Evolutionary conservation across 305 asterid genomes (phyloP), one percentile per base, ranked within the genome.

Genomic region (Rubia balearica): DNA sequence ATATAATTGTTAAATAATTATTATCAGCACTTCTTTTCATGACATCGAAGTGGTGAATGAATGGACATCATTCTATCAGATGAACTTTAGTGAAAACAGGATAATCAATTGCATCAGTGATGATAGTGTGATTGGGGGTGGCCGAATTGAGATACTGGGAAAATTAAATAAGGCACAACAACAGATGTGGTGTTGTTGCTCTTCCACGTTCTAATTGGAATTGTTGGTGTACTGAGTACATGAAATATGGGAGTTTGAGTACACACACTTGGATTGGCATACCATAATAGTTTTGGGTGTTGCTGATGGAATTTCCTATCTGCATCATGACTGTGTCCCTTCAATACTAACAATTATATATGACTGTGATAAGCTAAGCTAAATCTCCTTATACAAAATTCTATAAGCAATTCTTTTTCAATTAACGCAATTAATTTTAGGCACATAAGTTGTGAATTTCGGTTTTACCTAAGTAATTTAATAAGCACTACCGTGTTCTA

Each of bases 251-350:
- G 75, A 90, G 98, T 81, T 79, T 90, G 71, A 96, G 95, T 0
- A 85, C 21, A 73, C 66, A 46, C 65, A 67, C 72, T 78, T 92
- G 69, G 86, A 85, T 71, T 90, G 97, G 97, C 85, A 83, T 0
- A 80, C 72, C 51, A 86, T 97, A 83, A 86, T 92, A n/a, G 95
- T 82, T 1, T 69, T 84, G 80, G 95, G 88, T 83, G 84, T 96
- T n/a, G 98, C 97, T 0, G 95, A 92, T 79, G 98, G 97, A 13
- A 82, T 92, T 9, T 88, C 97, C 4, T 92, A 92, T 72, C 76
- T 92, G 86, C 98, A 92, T 73, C 97, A 92, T 11, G 97, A 90
- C 76, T 88, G 86, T 41, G 92, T 88, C 65, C 98, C 97, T 73
- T 84, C 95, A 0, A 85, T 92, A 17, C 90, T 3, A 97, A 90